Percentiles rank a stretch among this genome's conserved stretches.
phyloP scores from a whole-genome alignment of 257 asterid genomes.

The Gardenia jasminoides region DNA sequence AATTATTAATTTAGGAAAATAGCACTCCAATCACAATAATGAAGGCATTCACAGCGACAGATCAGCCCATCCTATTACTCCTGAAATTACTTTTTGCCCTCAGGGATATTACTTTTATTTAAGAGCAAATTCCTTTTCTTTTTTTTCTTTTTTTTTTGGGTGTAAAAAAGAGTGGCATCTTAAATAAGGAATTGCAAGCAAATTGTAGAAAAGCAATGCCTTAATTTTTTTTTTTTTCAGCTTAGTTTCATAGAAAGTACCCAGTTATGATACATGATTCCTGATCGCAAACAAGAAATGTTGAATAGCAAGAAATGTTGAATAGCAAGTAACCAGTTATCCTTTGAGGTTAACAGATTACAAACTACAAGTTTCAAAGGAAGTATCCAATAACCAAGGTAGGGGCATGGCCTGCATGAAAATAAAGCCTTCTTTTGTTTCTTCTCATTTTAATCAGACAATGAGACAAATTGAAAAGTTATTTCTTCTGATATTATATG shows the following conservation, averaged over 20 bases:
- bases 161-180: not conserved
- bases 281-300: not conserved
- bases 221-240: too few relatives aligned
- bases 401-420: not conserved
- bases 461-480: too few relatives aligned
- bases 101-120: too few relatives aligned
- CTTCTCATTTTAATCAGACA: too few relatives aligned
- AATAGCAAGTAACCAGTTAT: not conserved
- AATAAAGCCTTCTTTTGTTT: not conserved
- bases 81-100: not conserved
- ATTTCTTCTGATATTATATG: too few relatives aligned
- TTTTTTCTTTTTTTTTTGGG: too few relatives aligned
- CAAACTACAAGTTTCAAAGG: not conserved
- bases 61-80: not conserved
- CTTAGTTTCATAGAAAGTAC: too few relatives aligned
- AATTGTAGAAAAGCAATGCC: too few relatives aligned
- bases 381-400: not conserved
- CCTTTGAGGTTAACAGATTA: not conserved
- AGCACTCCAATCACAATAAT: not conserved
- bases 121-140: not conserved
- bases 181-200: not conserved
- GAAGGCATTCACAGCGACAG: not conserved
- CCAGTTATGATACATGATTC: not conserved
- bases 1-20: not conserved
- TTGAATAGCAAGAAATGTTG: not conserved